Conservation (phyloP, 108 stramenopile species). For the Nannochloropsis oceanica region DNA sequence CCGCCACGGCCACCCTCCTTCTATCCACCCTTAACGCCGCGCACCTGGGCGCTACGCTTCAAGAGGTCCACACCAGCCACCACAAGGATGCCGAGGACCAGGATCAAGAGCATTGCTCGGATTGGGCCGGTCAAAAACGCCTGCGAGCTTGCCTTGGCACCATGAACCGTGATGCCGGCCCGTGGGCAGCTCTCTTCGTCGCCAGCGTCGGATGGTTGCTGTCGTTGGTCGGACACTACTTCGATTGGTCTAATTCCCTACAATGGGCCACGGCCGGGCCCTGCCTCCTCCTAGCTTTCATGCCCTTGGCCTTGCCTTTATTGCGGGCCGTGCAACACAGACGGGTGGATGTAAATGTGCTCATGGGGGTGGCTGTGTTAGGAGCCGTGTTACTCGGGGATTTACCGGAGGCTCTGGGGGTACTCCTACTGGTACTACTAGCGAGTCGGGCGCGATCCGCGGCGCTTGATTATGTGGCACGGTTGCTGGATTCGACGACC, state of each 20-base stretch:
- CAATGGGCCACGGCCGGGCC: neutral
- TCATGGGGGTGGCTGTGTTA: neutral
- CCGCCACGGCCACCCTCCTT: neutral
- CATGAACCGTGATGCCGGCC: neutral
- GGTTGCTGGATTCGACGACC: neutral
- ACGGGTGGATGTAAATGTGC: neutral
- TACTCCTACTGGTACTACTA: neutral
- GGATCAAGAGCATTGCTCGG: neutral
- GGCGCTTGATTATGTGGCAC: neutral
- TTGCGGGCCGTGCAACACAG: neutral
- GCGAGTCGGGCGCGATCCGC: neutral
- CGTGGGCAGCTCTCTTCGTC: neutral
- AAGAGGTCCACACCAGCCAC: neutral
- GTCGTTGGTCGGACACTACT: neutral
- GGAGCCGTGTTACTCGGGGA: neutral
- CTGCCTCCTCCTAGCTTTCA: neutral
- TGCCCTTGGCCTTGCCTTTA: neutral
- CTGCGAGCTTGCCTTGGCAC: neutral
- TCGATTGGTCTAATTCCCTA: neutral
- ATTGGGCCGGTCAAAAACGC: neutral
- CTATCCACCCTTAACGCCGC: neutral
- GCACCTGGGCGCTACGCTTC: neutral
- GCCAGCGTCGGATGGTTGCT: neutral
- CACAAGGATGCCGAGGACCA: neutral
- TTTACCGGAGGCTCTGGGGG: neutral